Percentiles rank a stretch among this genome's conserved stretches.
Conservation (phyloP, 805 yeast genomes). For the Metschnikowia orientalis region DNA sequence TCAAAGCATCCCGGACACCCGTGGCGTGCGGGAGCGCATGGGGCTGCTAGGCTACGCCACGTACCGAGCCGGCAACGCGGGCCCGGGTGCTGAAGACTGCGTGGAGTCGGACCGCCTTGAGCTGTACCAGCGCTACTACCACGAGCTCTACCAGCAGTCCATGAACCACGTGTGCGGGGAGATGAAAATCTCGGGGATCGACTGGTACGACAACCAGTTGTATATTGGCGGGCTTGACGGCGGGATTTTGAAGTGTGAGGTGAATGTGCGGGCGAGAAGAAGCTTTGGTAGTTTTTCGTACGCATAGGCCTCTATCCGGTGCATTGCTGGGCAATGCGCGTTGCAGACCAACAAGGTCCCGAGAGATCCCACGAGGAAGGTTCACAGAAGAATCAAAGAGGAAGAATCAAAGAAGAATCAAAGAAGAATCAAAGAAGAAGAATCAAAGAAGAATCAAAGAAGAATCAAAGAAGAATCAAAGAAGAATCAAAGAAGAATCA, state of each 20-base stretch:
- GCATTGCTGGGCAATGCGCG: too few species aligned
- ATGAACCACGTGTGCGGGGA: constrained; percentile 39
- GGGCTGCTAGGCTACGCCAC: constrained; percentile 4
- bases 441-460: too few species aligned
- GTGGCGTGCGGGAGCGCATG: constrained; percentile 2
- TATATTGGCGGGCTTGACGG: constrained; percentile 46
- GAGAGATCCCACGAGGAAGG: too few species aligned
- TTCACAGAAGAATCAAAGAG: too few species aligned
- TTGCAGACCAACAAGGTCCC: too few species aligned
- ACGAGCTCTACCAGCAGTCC: constrained; percentile 29
- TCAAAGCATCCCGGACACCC: too few species aligned
- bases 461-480: too few species aligned
- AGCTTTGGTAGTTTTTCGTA: constrained; percentile 53
- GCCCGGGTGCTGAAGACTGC: constrained; percentile 3
- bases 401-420: too few species aligned
- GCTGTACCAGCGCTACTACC: constrained; percentile 14
- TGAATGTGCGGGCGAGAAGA: constrained; percentile 60
- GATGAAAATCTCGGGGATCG: constrained; percentile 41
- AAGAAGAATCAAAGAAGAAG: too few species aligned
- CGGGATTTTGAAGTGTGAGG: constrained; percentile 67
- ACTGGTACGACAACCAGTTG: constrained; percentile 31
- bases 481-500: too few species aligned
- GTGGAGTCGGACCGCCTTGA: constrained; percentile 1
- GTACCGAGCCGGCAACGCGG: constrained; percentile 2
- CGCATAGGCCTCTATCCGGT: too few species aligned